A percentile compares a stretch with the other conserved stretches of the same genome.
These are phyloP conservation scores for Lasiodiplodia sp. DNA, from an alignment of 2,329 filamentous ascomycete species.

Conservation along the genomic window DNA sequence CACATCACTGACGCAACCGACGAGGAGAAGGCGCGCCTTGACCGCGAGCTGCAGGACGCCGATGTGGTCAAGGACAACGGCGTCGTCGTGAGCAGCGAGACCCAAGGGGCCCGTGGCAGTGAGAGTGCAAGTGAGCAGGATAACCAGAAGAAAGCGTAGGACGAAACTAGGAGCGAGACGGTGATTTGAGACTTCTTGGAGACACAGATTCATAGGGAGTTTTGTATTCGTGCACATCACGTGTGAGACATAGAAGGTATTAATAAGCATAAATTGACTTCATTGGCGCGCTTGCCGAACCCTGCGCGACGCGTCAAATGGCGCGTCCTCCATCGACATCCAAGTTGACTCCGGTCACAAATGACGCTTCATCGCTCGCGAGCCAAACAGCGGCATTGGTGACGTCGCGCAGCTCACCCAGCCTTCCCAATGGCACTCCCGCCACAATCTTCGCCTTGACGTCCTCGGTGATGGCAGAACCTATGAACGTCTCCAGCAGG, in stretches of 20 bases:
- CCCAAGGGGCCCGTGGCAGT: background rate
- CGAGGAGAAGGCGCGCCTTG: conserved; percentile 32
- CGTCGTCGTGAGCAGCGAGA: conserved; percentile 7
- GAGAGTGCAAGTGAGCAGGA: conserved; percentile 9
- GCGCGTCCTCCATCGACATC: conserved; percentile 49
- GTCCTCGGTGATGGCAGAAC: conserved; percentile 67
- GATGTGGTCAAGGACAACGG: conserved; percentile 26
- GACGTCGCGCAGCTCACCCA: conserved; percentile 68
- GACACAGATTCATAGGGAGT: background rate
- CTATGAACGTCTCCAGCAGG: conserved; percentile 65
- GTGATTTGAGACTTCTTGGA: background rate
- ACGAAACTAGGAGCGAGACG: background rate
- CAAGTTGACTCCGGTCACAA: conserved; percentile 64
- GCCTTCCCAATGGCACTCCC: conserved; percentile 65
- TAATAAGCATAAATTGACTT: background rate
- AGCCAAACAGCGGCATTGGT: conserved; percentile 65
- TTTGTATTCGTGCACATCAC: background rate
- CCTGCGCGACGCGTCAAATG: conserved; percentile 38
- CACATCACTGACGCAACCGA: conserved; percentile 30
- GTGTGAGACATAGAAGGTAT: background rate
- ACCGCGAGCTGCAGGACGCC: conserved; percentile 27
- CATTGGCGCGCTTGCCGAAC: background rate
- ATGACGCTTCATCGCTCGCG: conserved; percentile 64
- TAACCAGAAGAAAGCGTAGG: background rate
- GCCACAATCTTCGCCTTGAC: conserved; percentile 60